Evolutionary conservation across 2,329 filamentous ascomycete species (phyloP).

Genomic region (Acephala macrosclerotiorum): DNA sequence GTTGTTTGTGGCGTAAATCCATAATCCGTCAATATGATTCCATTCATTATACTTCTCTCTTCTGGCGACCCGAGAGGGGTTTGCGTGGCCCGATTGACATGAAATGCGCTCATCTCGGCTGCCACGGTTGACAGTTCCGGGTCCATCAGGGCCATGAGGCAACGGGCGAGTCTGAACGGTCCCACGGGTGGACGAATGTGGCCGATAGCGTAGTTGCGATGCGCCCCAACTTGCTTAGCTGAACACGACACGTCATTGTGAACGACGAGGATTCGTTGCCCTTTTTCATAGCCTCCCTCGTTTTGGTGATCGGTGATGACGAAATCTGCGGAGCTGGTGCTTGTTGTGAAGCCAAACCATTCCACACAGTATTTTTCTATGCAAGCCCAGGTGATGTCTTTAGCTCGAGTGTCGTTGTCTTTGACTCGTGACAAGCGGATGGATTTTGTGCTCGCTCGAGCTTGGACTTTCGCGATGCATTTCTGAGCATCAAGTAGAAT

Average conservation of each 20-base stretch:
- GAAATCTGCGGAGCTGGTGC: conserved; percentile 25
- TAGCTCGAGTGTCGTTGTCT: conserved; percentile 6
- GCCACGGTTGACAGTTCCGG: not conserved
- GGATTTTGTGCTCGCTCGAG: conserved; percentile 27
- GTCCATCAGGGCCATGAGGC: conserved; percentile 34
- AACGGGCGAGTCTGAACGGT: conserved; percentile 40
- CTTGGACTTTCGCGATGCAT: conserved; percentile 28
- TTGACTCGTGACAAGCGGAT: conserved; percentile 28
- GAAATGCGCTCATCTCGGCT: not conserved
- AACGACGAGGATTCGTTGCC: conserved; percentile 33
- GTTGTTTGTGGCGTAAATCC: conserved; percentile 23
- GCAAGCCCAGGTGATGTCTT: conserved; percentile 34
- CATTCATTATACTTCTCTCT: conserved; percentile 30
- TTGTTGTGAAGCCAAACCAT: conserved; percentile 40
- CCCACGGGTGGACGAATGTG: conserved; percentile 36
- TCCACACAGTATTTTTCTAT: conserved; percentile 38
- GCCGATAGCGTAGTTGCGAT: conserved; percentile 17
- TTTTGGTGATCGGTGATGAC: conserved; percentile 32
- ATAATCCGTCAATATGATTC: conserved; percentile 33
- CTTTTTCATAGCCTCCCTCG: conserved; percentile 11
- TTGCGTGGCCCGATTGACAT: conserved; percentile 33
- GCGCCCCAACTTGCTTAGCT: conserved; percentile 12
- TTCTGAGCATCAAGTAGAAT: conserved; percentile 26
- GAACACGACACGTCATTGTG: conserved; percentile 30
- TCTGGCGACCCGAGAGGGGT: conserved; percentile 36